These are phyloP conservation scores for Pilobolus umbonatus DNA, from an alignment of 192 early-diverging fungal species.

Conservation along the genomic window DNA sequence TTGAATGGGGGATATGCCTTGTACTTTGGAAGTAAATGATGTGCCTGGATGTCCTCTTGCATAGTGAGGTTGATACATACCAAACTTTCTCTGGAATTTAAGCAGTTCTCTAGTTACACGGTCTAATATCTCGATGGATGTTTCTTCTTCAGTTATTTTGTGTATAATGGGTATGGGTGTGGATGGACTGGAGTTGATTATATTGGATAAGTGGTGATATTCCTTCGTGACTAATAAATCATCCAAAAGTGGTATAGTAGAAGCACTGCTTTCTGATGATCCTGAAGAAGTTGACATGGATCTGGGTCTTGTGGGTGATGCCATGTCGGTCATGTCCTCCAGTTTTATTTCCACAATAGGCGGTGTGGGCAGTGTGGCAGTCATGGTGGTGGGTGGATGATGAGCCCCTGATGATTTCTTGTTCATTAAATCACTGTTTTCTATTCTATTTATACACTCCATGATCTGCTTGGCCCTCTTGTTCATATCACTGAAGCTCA, in stretches of 20 bases:
- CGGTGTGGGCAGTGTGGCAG: too few species aligned
- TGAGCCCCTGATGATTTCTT: background rate
- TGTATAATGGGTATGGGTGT: background rate
- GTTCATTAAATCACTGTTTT: conserved; percentile 25
- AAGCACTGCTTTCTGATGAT: conserved; percentile 31
- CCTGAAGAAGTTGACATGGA: background rate
- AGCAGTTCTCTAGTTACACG: conserved; percentile 45
- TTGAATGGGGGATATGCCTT: too few species aligned
- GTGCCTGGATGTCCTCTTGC: background rate
- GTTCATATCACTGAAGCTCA: conserved; percentile 60
- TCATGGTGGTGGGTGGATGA: background rate
- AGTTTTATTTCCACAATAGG: too few species aligned
- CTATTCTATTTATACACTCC: conserved; percentile 50
- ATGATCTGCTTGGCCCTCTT: conserved; percentile 58
- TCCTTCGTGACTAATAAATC: background rate
- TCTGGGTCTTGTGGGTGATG: background rate
- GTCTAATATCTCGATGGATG: conserved; percentile 48
- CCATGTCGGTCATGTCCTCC: background rate
- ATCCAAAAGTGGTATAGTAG: conserved; percentile 24
- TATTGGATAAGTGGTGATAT: too few species aligned
- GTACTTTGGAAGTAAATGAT: too few species aligned
- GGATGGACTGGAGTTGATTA: background rate
- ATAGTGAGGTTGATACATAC: conserved; percentile 3
- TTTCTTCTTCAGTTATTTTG: conserved; percentile 15
- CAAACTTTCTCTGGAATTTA: conserved; percentile 48